Evolutionary conservation across 2,329 filamentous ascomycete genomes (phyloP), one percentile per base, ranked within the genome.

Genomic region (Aspergillus clavatus): DNA sequence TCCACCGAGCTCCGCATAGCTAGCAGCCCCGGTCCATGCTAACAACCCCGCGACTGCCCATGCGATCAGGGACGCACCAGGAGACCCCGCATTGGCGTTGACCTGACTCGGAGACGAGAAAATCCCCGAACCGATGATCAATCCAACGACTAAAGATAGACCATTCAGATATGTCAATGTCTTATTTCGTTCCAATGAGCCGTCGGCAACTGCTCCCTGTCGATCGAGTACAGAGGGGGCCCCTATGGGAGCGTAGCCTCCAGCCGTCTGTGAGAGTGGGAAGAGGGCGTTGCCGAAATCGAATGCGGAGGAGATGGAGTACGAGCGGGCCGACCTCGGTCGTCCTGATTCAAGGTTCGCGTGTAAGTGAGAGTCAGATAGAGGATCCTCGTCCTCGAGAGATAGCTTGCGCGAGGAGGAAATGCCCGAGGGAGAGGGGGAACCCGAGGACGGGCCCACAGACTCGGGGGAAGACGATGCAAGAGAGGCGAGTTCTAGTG

Each of bases 91-190:
- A 64, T 94, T 94, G 44, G 80, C 80, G 68, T 93, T 95, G 58
- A 98, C 91, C 63, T 95, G 88, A 44, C 88, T 89, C 0, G 91
- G 91, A 18, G 89, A 94, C 3, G 89, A 94, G 70, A 97, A 98
- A 60, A 98, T 96, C 11, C 91, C 93, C 19, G 88, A 94, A 3
- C 93, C 93, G 61, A 98, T 97, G 56, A 97, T 94, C 52, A 98
- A 71, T 1, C 93, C 91, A 39, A 97, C 80, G 40, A 98, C 87
- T 46, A 98, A 75, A 19, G 89, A 94, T 46, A 98, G 69, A 1
- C 93, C 93, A 67, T 98, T 98, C 38, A 97, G 65, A 63, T 91
- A 97, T 22, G 93, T 97, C 68, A 98, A 72, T 11, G 87, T 95
- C 74, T 98, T 98, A 73, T 95, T 86, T 67, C 89, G 93, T 75